Evolutionary conservation across 257 asterid species (phyloP), one percentile per base, ranked within the genome.

Genomic region (Asclepias syriaca): DNA sequence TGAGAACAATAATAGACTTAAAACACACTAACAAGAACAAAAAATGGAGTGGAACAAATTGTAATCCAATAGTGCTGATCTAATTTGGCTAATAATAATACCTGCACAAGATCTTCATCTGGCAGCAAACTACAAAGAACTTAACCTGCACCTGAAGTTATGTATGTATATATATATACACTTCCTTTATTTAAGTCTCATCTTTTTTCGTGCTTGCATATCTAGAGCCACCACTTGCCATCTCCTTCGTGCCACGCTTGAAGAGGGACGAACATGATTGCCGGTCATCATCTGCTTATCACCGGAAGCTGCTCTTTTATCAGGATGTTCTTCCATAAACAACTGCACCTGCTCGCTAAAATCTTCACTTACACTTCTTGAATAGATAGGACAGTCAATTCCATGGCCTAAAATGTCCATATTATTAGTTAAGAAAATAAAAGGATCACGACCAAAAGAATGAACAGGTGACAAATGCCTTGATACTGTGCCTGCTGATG

Each of bases 171-270:
- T 24, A 24, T 40, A 19, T 37, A 12, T 43, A 22, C 37, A 40
- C 12, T 15, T 73, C 53, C 71, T 68, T 75, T 58, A 71, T 11
- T 65, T 5, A 54, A 54, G 29, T 60, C 72, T 79, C 69, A 16
- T 68, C 72, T 53, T 75, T 65, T 75, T 79, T 51, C 6, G 74
- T 10, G 72, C 69, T 34, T 60, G 83, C 55, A n/a, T 63, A 53
- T 75, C 72, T 29, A 46, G 51, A 48, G 75, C 58, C 59, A 40
- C n/a, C 61, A 32, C 51, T 78, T 29, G 66, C 81, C 78, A 71
- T 22, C 54, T 69, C 48, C 12, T 27, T 60, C 49, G 19, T 3
- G 79, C 72, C 18, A 12, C 7, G 4, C n/a, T 15, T 0, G 53
- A 37, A 21, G 77, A 34, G 55, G 40, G 50, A 19, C 53, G 37